Evolutionary conservation across 1,284 basidiomycete genomes (phyloP), one percentile per base, ranked within the genome.

Genomic region (Pseudozyma flocculosa): DNA sequence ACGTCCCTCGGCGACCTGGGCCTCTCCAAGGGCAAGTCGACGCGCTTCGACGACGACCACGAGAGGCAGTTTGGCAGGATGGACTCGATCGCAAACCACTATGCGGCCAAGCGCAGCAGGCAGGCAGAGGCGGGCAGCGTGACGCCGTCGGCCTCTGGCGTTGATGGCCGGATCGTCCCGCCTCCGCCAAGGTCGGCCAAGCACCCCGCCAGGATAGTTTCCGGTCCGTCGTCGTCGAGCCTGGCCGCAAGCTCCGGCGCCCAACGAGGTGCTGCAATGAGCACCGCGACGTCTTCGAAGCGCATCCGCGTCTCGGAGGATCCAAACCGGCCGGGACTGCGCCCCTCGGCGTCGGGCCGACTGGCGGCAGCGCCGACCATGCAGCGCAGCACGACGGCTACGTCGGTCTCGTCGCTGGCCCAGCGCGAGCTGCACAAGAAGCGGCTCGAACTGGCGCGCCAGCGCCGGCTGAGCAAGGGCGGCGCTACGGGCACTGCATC

Each of bases 61-160:
- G 62, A 69, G 29, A 51, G 50, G 11, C 56, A 61, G 15, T 70
- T 70, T 45, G 48, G 55, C 15, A 58, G 60, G 50, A 68, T 70
- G 68, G 67, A 69, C 29, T 66, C 65, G 14, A 70, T 70, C 26
- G 62, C 61, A 19, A 61, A 61, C 11, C 68, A 70, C 22, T 70
- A 70, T 17, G 65, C 68, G 40, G 68, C 66, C 18, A 43, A 48
- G n/a, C 58, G 63, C 15, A 47, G 53, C 4, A 10, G 41, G 4
- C 37, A n/a, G 40, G 43, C 52, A 15, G 17, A 50, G 13, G 39
- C 29, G n/a, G 15, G 23, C 11, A 19, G 14, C 39, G 41, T 21
- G 24, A 38, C 36, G 3, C 24, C 48, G 15, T 15, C 42, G 9
- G n/a, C 37, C 11, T 45, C 49, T 14, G 43, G 2, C 30, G 42